phyloP scores from a whole-genome alignment of 1,284 basidiomycete genomes.

The Ceratorhiza oryzae-sativae region DNA sequence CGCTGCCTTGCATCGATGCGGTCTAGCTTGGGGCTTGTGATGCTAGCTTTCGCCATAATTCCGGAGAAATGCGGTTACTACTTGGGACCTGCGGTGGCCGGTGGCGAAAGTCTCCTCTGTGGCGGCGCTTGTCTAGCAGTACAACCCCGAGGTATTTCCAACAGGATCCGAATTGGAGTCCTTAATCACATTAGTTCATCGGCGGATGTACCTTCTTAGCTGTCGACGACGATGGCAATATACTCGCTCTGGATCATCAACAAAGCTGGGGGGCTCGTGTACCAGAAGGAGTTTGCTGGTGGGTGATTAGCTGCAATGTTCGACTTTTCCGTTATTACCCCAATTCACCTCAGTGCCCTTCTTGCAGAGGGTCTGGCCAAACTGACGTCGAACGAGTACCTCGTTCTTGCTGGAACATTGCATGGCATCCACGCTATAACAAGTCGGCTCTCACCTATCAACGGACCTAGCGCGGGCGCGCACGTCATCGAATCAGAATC shows the following conservation, averaged over 20 bases:
- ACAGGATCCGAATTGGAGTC: not conserved
- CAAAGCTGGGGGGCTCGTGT: slow-evolving; percentile 97
- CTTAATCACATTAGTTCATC: slow-evolving; percentile 21
- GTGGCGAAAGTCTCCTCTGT: slow-evolving; percentile 13
- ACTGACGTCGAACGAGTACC: slow-evolving; percentile 94
- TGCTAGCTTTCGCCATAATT: slow-evolving; percentile 12
- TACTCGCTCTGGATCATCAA: slow-evolving; percentile 94
- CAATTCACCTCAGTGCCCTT: slow-evolving; percentile 25
- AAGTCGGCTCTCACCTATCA: slow-evolving; percentile 81
- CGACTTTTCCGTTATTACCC: slow-evolving; percentile 1
- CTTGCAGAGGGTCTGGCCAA: slow-evolving; percentile 81
- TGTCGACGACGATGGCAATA: slow-evolving; percentile 61
- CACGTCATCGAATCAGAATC: slow-evolving; percentile 94
- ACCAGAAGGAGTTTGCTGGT: slow-evolving; percentile 91
- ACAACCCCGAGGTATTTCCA: slow-evolving; percentile 13
- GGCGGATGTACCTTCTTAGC: not conserved
- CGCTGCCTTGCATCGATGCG: slow-evolving; percentile 29
- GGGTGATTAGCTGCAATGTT: slow-evolving; percentile 45
- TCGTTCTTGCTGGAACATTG: slow-evolving; percentile 95
- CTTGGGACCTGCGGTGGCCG: not conserved
- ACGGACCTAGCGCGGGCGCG: slow-evolving; percentile 81
- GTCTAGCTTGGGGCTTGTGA: slow-evolving; percentile 12
- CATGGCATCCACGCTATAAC: slow-evolving; percentile 99
- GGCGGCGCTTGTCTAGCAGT: slow-evolving; percentile 28
- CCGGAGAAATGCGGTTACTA: slow-evolving; percentile 5